Evolutionary conservation across 257 asterid genomes (phyloP), one percentile per base, ranked within the genome.

Genomic region (Solanum bulbocastanum): DNA sequence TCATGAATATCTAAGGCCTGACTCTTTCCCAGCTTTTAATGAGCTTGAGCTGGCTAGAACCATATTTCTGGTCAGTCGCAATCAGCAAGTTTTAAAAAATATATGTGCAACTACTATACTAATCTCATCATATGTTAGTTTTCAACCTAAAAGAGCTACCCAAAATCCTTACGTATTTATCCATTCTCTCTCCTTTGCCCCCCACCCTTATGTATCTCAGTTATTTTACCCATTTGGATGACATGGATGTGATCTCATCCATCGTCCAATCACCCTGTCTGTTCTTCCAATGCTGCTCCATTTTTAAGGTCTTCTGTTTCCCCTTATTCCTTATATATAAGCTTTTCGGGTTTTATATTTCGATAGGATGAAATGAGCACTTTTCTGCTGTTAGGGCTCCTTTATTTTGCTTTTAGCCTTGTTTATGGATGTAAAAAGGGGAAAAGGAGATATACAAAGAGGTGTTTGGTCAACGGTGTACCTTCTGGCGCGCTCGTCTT

Each of bases 401-500:
- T 42, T 62, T 71, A 4, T 39, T 85, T 65, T 36, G 36, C 18
- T 66, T 27, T 25, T 84, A 20, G 23, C 25, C 60, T 12, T 36
- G 73, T 20, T 37, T 85, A 65, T 39, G 65, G 75, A 68, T 32
- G 76, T 46, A 20, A 68, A 66, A 37, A 16, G 12, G n/a, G 39
- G n/a, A 44, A 79, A 85, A 40, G 42, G 40, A 65, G 15, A 65
- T 13, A 4, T 23, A 74, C 5, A 6, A 4, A 73, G 1, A 81
- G 85, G 69, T 49, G 71, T 49, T 32, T 32, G 86, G 71, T 49
- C 86, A 49, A 82, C 0, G 13, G 69, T 23, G 76, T 90, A 97
- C 99, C 98, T 95, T 97, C 88, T 97, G 99, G 83, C 98, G 98
- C 4, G 98, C 95, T 94, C 99, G 93, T 92, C 99, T 90, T 90